Evolutionary conservation across 352 stramenopile species (phyloP), one percentile per base, ranked within the genome.

Genomic region (Globisporangium sylvaticum): DNA sequence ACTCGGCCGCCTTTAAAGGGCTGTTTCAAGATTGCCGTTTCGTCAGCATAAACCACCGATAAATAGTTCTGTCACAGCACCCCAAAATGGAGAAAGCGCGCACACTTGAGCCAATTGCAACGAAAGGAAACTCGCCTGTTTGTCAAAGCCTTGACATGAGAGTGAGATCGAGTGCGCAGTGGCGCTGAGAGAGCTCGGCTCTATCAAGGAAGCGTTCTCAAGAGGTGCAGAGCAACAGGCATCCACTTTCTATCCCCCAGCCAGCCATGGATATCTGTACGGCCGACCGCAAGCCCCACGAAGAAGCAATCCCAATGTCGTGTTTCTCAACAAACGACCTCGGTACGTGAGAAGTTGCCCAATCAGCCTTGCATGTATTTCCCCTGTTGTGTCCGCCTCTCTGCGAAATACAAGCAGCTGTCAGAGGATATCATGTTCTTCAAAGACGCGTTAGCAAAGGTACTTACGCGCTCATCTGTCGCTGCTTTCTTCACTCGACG

Each of bases 371-470:
- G n/a, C n/a, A n/a, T n/a, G n/a, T n/a, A n/a, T n/a, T n/a, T n/a
- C n/a, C n/a, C n/a, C n/a, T n/a, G n/a, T n/a, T n/a, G n/a, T n/a
- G n/a, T n/a, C n/a, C n/a, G n/a, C n/a, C n/a, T n/a, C n/a, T n/a
- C n/a, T n/a, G n/a, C n/a, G n/a, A n/a, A n/a, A n/a, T n/a, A n/a
- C n/a, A n/a, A n/a, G n/a, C 62, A 75, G 29, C 52, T 90, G 8
- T 68, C 69, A 0, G 78, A 90, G 58, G 77, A 92, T 59, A 68
- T 90, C 18, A 61, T 69, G 4, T 74, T 89, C 31, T 92, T 89
- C 67, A 92, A 88, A 65, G 82, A 91, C 46, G 74, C 74, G 7
- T 66, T 92, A 4, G 71, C 69, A 3, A 82, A 76, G 48, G 77
- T 82, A 10, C 54, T 9, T 24, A 24, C 5, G 6, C n/a, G n/a